These are phyloP conservation scores for Sugiyamaella chiloensis DNA, from an alignment of 805 yeast genomes.

Conservation along the genomic window DNA sequence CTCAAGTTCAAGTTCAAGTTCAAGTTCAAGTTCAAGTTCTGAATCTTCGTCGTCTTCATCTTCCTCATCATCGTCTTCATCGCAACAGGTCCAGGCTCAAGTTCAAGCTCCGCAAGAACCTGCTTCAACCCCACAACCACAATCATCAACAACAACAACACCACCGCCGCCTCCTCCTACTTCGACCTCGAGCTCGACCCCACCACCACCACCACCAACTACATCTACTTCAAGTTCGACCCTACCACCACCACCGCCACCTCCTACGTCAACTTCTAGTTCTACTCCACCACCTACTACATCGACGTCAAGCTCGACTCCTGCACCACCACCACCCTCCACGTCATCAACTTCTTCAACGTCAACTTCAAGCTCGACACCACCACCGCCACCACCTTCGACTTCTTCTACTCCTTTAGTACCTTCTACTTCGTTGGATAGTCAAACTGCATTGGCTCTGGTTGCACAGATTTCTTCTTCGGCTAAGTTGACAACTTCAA, in stretches of 20 bases:
- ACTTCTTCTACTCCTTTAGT: conserved; percentile 3
- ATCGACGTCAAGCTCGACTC: conserved; percentile 7
- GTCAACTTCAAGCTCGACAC: conserved; percentile 6
- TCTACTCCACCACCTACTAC: conserved; percentile 5
- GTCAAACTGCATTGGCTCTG: conserved; percentile 1
- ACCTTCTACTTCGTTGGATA: background rate
- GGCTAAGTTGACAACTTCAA: background rate
- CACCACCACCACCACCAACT: conserved; percentile 10
- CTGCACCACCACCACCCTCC: conserved; percentile 8
- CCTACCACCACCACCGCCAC: conserved; percentile 6
- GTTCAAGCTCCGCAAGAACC: background rate
- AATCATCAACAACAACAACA: conserved; percentile 2
- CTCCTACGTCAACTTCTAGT: conserved; percentile 1
- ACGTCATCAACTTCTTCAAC: conserved; percentile 8
- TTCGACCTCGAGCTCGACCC: background rate
- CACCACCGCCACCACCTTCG: background rate
- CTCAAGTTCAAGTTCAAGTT: background rate
- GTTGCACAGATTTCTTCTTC: background rate
- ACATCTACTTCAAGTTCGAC: background rate
- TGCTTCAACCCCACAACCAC: conserved; percentile 1
- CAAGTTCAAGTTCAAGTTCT: conserved; percentile 6
- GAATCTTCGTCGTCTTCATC: conserved; percentile 4
- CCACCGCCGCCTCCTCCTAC: conserved; percentile 6
- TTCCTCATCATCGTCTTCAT: conserved; percentile 7
- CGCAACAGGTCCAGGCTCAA: background rate